These are phyloP conservation scores for Mollisia scopiformis DNA, from an alignment of 2,329 filamentous ascomycete species.

Conservation along the genomic window DNA sequence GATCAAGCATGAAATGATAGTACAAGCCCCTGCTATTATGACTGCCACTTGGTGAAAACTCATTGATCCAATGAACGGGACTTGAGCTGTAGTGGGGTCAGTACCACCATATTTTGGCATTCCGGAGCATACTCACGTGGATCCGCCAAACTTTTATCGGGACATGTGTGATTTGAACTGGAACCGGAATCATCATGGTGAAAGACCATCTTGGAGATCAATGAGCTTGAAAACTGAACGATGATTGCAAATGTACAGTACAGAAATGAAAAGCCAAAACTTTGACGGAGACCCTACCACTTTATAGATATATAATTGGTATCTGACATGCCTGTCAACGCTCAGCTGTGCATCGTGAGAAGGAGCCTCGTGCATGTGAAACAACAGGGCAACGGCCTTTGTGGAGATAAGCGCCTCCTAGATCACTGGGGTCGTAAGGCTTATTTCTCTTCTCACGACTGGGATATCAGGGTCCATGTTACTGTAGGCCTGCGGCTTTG, in stretches of 20 bases:
- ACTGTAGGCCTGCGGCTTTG: neutral
- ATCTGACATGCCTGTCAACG: no score
- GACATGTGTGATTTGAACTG: neutral
- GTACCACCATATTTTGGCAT: neutral
- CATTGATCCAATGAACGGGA: neutral
- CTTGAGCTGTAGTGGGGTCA: neutral
- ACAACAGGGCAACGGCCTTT: no score
- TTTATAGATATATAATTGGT: neutral
- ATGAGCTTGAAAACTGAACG: no score
- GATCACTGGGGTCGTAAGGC: neutral
- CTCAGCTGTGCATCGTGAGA: no score
- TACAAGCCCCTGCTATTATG: conserved; percentile 8
- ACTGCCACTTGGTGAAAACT: conserved; percentile 14
- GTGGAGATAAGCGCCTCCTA: neutral
- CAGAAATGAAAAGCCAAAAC: neutral
- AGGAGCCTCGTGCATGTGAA: no score
- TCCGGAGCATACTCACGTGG: neutral
- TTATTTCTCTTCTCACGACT: neutral
- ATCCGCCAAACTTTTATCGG: neutral
- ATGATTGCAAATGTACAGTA: no score
- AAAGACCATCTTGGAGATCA: neutral
- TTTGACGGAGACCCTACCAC: neutral
- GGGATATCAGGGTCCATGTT: neutral
- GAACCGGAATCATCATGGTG: neutral
- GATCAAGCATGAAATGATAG: conserved; percentile 8